Evolutionary conservation across 495 filamentous ascomycete species (phyloP).

Genomic region (Aspergillus sparsus): DNA sequence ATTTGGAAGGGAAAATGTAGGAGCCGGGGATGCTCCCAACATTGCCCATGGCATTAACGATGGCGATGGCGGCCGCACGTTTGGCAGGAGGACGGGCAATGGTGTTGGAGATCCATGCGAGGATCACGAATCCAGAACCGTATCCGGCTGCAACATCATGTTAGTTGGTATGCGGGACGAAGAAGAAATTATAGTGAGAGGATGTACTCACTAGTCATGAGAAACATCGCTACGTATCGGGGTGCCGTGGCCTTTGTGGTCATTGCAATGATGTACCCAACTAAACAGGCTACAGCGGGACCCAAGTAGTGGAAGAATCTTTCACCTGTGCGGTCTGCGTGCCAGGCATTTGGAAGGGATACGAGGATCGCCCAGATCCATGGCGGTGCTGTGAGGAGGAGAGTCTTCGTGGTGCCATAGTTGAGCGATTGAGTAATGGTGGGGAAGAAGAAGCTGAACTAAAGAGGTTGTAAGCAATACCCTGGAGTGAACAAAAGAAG

Average conservation of each 20-base stretch:
- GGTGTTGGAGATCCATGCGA: slow-evolving; percentile 35
- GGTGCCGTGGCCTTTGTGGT: slow-evolving; percentile 28
- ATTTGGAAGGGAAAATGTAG: too few relatives aligned
- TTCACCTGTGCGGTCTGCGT: slow-evolving; percentile 31
- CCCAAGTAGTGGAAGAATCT: slow-evolving; percentile 29
- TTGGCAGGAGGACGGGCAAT: slow-evolving; percentile 32
- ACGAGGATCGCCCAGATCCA: slow-evolving; percentile 29
- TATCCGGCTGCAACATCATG: too few relatives aligned
- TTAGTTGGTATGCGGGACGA: slow-evolving; percentile 36
- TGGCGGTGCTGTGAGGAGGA: slow-evolving; percentile 22
- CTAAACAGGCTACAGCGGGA: slow-evolving; percentile 27
- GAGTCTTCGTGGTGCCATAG: slow-evolving; percentile 10
- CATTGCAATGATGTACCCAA: slow-evolving; percentile 33
- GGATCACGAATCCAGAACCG: too few relatives aligned
- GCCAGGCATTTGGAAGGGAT: slow-evolving; percentile 31
- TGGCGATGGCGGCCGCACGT: slow-evolving; percentile 32
- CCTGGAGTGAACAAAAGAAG: slow-evolving; percentile 27
- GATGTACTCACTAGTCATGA: too few relatives aligned
- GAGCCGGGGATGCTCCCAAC: slow-evolving; percentile 44
- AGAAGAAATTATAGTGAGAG: too few relatives aligned
- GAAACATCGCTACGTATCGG: slow-evolving; percentile 35
- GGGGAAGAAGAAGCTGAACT: slow-evolving; percentile 25
- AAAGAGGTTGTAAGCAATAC: slow-evolving; percentile 35
- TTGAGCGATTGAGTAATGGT: slow-evolving; percentile 14
- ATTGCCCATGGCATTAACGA: slow-evolving; percentile 38